Conservation (phyloP, 1,284 basidiomycete genomes). For the Hemileccinum hortonii region DNA sequence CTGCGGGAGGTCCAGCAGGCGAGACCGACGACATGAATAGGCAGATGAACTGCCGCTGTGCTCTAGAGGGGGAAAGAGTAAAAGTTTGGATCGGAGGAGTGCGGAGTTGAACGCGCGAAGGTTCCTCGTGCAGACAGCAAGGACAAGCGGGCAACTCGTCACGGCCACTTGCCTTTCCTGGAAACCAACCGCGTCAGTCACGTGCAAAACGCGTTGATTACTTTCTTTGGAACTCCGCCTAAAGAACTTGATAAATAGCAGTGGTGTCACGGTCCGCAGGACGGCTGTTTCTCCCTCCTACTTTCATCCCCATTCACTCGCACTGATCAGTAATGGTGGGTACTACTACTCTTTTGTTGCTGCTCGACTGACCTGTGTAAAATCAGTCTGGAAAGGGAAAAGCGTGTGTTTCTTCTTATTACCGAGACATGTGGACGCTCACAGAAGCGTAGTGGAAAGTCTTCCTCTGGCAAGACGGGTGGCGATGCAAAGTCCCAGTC, state of each 20-base stretch:
- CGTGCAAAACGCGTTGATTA: constrained; percentile 36
- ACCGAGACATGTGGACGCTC: background rate
- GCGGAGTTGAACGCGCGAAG: constrained; percentile 18
- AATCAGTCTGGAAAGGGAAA: constrained; percentile 56
- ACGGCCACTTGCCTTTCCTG: background rate
- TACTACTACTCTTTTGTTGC: background rate
- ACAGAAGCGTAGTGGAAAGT: constrained; percentile 46
- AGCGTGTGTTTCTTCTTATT: constrained; percentile 36
- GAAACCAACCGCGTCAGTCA: constrained; percentile 28
- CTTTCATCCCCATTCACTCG: constrained; percentile 9
- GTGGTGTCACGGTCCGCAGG: constrained; percentile 18
- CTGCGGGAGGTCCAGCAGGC: constrained; percentile 34
- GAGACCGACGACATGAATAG: constrained; percentile 30
- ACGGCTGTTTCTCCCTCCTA: constrained; percentile 5
- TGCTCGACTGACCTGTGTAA: constrained; percentile 2
- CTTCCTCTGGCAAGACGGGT: constrained; percentile 55
- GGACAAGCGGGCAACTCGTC: constrained; percentile 6
- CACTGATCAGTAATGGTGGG: constrained; percentile 26
- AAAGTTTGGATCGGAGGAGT: constrained; percentile 21
- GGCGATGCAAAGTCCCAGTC: constrained; percentile 55
- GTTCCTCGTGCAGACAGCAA: constrained; percentile 37
- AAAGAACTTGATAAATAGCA: constrained; percentile 31
- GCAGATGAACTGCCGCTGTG: constrained; percentile 25
- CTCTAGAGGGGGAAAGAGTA: constrained; percentile 6
- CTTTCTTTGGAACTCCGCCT: constrained; percentile 33